Conservation (phyloP, 306 rosid genomes). For the Quercus parvula region DNA sequence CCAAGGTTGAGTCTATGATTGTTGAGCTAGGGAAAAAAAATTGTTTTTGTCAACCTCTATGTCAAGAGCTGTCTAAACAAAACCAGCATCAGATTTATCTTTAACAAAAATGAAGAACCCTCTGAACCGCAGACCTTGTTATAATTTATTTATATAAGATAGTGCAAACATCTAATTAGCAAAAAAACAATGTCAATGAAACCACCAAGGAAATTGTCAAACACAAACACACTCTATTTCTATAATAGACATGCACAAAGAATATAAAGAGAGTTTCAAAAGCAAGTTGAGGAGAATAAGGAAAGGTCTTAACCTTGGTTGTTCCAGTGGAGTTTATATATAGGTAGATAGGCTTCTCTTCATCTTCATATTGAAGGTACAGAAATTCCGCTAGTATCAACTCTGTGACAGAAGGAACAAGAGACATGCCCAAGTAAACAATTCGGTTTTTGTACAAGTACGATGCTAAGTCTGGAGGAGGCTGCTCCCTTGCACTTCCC, state of each 20-base stretch:
- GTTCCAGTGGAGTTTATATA: conserved; percentile 96
- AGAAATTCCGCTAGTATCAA: conserved; percentile 89
- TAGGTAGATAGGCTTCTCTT: conserved; percentile 72
- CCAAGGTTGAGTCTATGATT: background rate
- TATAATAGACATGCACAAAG: background rate
- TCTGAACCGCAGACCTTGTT: background rate
- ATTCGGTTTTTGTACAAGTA: conserved; percentile 88
- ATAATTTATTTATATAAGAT: background rate
- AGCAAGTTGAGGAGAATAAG: background rate
- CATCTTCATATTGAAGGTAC: conserved; percentile 87
- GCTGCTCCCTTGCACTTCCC: conserved; percentile 95
- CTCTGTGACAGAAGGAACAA: conserved; percentile 92
- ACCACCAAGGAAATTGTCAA: too few relatives aligned
- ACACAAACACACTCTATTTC: background rate
- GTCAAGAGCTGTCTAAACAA: background rate
- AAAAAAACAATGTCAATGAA: too few relatives aligned
- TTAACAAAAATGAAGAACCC: background rate
- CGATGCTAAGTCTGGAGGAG: conserved; percentile 94
- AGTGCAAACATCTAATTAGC: too few relatives aligned
- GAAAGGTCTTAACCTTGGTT: conserved; percentile 54
- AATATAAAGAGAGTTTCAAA: background rate
- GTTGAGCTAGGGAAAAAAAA: background rate
- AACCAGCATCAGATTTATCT: background rate
- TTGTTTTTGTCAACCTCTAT: background rate
- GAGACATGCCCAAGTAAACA: conserved; percentile 92